Evolutionary conservation across 169 alveolate species (phyloP).

Genomic region (Eimeria acervulina): DNA sequence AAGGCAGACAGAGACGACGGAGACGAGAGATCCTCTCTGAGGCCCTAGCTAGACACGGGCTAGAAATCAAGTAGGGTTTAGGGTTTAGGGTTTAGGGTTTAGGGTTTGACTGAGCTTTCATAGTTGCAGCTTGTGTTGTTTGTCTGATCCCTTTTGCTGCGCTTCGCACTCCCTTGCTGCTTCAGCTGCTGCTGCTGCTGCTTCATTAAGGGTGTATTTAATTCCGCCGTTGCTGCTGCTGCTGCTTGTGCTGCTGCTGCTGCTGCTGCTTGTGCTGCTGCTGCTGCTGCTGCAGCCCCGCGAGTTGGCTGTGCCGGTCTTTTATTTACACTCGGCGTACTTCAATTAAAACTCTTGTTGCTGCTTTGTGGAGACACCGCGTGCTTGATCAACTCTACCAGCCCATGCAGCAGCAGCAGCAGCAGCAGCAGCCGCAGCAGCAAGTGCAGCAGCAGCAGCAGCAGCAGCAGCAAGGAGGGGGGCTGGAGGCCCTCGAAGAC

Average conservation of each 20-base stretch:
- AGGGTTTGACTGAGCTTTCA: not conserved
- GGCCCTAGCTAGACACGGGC: slow-evolving; percentile 2
- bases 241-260: too few species aligned
- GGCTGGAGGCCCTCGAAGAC: not conserved
- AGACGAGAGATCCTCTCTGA: slow-evolving; percentile 3
- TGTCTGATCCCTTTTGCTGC: not conserved
- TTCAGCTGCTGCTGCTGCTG: too few species aligned
- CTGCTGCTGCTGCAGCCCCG: too few species aligned
- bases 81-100: too few species aligned
- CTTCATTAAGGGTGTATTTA: too few species aligned
- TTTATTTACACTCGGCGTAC: not conserved
- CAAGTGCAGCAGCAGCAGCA: too few species aligned
- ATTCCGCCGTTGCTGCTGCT: too few species aligned
- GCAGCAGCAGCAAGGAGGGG: not conserved
- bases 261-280: too few species aligned
- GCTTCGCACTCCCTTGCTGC: too few species aligned
- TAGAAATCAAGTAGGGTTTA: not conserved
- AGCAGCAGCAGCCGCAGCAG: too few species aligned
- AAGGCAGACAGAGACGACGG: not conserved
- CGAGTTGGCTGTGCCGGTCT: slow-evolving; percentile 12
- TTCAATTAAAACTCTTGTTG: not conserved
- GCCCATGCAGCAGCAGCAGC: too few species aligned
- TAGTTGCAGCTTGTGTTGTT: not conserved
- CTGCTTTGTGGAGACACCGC: slow-evolving; percentile 5
- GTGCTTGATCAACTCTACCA: slow-evolving; percentile 15